These are phyloP conservation scores for Fraxinus albicans DNA, from an alignment of 305 asterid genomes.

Conservation along the genomic window DNA sequence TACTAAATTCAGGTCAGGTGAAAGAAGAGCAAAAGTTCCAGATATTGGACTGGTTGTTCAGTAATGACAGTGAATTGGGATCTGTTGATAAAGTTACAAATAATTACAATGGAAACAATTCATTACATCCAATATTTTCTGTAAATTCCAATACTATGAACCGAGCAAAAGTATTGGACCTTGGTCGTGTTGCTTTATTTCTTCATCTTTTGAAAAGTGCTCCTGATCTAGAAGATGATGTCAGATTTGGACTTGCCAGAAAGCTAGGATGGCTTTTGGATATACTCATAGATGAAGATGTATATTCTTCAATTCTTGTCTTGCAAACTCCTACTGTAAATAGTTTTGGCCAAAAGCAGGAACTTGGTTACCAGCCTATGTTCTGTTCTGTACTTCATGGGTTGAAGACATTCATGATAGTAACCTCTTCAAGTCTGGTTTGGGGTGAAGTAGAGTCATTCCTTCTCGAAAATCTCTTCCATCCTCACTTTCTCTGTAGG, in stretches of 20 bases:
- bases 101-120: slow-evolving; percentile 21
- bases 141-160: slow-evolving; percentile 41
- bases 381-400: slow-evolving; percentile 54
- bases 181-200: slow-evolving; percentile 64
- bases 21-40: slow-evolving; percentile 61
- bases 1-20: slow-evolving; percentile 67
- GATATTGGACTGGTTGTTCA: slow-evolving; percentile 76
- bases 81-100: slow-evolving; percentile 24
- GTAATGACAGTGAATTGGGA: slow-evolving; percentile 32
- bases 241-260: slow-evolving; percentile 58
- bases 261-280: slow-evolving; percentile 91
- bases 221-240: slow-evolving; percentile 72
- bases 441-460: slow-evolving; percentile 75
- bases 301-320: slow-evolving; percentile 59
- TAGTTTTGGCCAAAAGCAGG: slow-evolving; percentile 48
- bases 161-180: slow-evolving; percentile 45
- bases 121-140: slow-evolving; percentile 44
- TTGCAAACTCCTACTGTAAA: slow-evolving; percentile 43
- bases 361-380: slow-evolving; percentile 56
- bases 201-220: slow-evolving; percentile 62
- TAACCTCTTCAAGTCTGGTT: slow-evolving; percentile 57
- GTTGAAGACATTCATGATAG: slow-evolving; percentile 73
- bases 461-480: slow-evolving; percentile 72
- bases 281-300: slow-evolving; percentile 55
- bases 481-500: slow-evolving; percentile 83